Evolutionary conservation across 2,329 filamentous ascomycete genomes (phyloP).

Genomic region (Sporothrix mexicana): DNA sequence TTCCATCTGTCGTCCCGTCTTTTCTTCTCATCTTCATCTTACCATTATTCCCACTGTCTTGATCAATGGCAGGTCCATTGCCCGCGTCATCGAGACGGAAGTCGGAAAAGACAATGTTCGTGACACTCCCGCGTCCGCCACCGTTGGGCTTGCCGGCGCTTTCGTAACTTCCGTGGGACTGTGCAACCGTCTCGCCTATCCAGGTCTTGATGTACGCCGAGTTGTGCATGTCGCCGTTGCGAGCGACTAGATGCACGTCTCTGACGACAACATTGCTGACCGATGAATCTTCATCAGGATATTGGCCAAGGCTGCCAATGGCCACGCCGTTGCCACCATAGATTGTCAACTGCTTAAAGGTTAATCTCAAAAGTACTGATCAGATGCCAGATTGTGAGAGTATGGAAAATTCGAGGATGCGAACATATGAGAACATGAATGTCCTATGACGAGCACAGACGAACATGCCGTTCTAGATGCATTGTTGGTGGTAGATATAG

Average conservation of each 20-base stretch:
- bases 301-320: constrained; percentile 61
- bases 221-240: constrained; percentile 56
- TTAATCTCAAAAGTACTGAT: too few species aligned
- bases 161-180: constrained; percentile 52
- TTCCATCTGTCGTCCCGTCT: neutral
- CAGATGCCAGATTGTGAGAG: too few species aligned
- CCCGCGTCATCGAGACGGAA: constrained; percentile 56
- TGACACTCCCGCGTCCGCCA: constrained; percentile 57
- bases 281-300: constrained; percentile 59
- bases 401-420: too few species aligned
- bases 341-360: constrained; percentile 47
- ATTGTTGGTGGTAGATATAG: too few species aligned
- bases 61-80: constrained; percentile 51
- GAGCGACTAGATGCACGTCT: constrained; percentile 52
- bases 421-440: too few species aligned
- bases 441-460: too few species aligned
- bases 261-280: constrained; percentile 57
- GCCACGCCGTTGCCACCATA: constrained; percentile 62
- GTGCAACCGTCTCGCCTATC: constrained; percentile 55
- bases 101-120: constrained; percentile 58
- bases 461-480: too few species aligned
- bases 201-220: constrained; percentile 63
- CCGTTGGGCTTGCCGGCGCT: constrained; percentile 53
- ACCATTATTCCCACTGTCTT: constrained; percentile 56
- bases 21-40: neutral